A percentile compares a stretch with the other conserved stretches of the same genome.
phyloP scores from a whole-genome alignment of 169 alveolate species.

The Eimeria tenella region DNA sequence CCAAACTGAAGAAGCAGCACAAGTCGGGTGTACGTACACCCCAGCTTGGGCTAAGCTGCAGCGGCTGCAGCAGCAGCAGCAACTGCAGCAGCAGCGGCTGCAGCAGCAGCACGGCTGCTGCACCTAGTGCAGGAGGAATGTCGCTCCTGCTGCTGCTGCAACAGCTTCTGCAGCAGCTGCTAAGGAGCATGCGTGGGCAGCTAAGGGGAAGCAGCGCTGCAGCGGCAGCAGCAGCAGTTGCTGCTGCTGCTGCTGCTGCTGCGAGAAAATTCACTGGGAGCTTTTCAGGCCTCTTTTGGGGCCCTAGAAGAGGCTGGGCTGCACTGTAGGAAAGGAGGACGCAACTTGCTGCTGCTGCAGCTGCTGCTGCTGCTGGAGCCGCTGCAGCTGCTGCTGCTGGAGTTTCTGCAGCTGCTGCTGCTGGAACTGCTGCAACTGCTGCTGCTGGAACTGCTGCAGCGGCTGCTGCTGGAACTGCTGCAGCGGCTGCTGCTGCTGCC shows the following conservation, averaged over 20 bases:
- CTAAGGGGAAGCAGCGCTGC: constrained; percentile 2
- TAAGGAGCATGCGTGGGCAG: background rate
- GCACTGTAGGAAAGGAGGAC: background rate
- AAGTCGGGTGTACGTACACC: constrained; percentile 4
- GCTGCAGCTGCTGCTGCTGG: background rate
- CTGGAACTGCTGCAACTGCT: constrained; percentile 39
- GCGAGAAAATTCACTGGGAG: background rate
- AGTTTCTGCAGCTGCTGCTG: constrained; percentile 12
- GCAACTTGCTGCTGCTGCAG: constrained; percentile 41
- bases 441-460: constrained; percentile 25
- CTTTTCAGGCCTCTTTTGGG: background rate
- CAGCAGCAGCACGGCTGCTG: background rate
- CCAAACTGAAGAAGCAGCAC: background rate
- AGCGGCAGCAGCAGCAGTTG: background rate
- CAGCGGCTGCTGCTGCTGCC: constrained; percentile 61
- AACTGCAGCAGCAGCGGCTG: background rate
- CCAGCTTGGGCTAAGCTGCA: background rate
- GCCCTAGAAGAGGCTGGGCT: constrained; percentile 14
- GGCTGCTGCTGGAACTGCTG: constrained; percentile 38
- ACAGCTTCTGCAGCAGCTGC: background rate
- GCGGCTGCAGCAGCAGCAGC: background rate
- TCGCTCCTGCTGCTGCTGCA: constrained; percentile 14
- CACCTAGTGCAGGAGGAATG: background rate
- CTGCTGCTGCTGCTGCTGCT: constrained; percentile 1
- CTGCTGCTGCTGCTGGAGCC: constrained; percentile 39